phyloP scores from a whole-genome alignment of 2,329 filamentous ascomycete genomes.

The Colletotrichum salicis region DNA sequence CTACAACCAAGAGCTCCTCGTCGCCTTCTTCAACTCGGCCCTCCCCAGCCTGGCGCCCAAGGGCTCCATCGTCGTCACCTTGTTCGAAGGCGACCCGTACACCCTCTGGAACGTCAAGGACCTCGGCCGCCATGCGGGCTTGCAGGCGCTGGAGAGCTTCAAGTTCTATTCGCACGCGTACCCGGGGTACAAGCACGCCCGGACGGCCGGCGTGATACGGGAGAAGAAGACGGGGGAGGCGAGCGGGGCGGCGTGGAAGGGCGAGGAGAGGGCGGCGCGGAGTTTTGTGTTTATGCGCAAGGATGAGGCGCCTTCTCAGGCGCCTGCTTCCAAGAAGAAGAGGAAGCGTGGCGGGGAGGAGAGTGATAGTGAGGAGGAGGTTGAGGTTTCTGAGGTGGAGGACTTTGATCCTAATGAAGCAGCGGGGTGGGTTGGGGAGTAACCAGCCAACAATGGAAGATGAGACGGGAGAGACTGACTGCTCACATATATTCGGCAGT shows the following conservation, averaged over 20 bases:
- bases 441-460: too few species aligned
- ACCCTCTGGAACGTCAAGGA: conserved; percentile 95
- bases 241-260: conserved; percentile 53
- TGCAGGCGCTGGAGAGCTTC: conserved; percentile 77
- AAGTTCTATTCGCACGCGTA: conserved; percentile 74
- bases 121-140: conserved; percentile 80
- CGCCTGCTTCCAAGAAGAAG: conserved; percentile 44
- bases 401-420: conserved; percentile 43
- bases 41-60: conserved; percentile 62
- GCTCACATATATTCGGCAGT: too few species aligned
- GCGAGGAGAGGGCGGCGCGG: conserved; percentile 58
- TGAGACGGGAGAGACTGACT: too few species aligned
- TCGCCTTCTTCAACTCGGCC: conserved; percentile 72
- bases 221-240: conserved; percentile 56
- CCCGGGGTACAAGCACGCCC: conserved; percentile 77
- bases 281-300: conserved; percentile 73
- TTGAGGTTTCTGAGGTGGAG: conserved; percentile 37
- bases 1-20: conserved; percentile 84
- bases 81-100: conserved; percentile 96
- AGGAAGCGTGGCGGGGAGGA: conserved; percentile 46
- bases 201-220: conserved; percentile 75
- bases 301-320: conserved; percentile 58
- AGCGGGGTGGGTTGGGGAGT: neutral
- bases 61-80: conserved; percentile 79
- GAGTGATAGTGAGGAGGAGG: conserved; percentile 39